Evolutionary conservation across 129 eudicot species (phyloP).

Genomic region (Smallanthus sonchifolius): DNA sequence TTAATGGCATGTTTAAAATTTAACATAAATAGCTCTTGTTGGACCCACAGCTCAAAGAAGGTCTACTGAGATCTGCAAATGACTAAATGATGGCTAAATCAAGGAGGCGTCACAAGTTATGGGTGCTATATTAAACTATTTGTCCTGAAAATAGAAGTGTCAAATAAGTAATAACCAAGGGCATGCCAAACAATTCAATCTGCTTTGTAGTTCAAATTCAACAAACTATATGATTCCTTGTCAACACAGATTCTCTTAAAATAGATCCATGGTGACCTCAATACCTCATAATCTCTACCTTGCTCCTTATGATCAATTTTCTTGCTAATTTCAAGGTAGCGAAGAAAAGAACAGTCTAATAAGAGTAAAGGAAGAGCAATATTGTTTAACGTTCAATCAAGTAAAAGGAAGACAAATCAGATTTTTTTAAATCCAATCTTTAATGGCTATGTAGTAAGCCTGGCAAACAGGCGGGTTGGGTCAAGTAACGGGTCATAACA

Average conservation of each 20-base stretch:
- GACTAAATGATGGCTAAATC: not conserved
- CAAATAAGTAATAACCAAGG: not conserved
- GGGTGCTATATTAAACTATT: not conserved
- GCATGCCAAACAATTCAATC: not conserved
- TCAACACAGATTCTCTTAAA: not conserved
- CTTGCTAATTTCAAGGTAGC: not conserved
- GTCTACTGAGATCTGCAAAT: not conserved
- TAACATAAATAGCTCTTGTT: not conserved
- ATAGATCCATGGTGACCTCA: not conserved
- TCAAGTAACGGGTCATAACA: not conserved
- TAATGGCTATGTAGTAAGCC: not conserved
- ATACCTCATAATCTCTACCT: not conserved
- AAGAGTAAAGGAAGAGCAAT: not conserved
- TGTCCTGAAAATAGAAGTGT: too few relatives aligned
- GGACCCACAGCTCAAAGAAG: not conserved
- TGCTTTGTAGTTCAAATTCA: not conserved
- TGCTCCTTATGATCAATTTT: not conserved
- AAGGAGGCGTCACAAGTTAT: not conserved
- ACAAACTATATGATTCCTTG: not conserved
- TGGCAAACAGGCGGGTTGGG: too few relatives aligned
- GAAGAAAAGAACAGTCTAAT: not conserved
- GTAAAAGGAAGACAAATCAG: not conserved
- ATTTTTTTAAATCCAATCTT: not conserved
- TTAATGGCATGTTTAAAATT: not conserved
- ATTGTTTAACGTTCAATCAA: not conserved